These are phyloP conservation scores for Harringtonia aguacate DNA, from an alignment of 2,329 filamentous ascomycete genomes.

Conservation along the genomic window DNA sequence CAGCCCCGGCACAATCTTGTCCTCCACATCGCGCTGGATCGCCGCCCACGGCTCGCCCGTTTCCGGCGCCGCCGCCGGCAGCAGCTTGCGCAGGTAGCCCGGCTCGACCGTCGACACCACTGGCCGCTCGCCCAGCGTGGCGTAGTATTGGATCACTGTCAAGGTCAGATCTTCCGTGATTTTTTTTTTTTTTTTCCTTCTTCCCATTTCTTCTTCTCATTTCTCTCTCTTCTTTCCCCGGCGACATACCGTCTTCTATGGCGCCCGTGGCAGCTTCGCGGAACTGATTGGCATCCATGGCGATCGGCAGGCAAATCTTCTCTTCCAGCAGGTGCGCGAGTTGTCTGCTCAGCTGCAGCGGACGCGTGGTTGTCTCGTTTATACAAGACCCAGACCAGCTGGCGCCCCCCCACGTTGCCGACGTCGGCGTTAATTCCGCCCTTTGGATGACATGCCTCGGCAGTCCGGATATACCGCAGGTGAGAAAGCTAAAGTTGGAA, in stretches of 20 bases:
- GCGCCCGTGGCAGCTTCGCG: slow-evolving; percentile 63
- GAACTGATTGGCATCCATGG: slow-evolving; percentile 74
- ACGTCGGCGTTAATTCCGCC: too few species aligned
- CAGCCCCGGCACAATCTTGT: slow-evolving; percentile 80
- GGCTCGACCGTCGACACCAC: slow-evolving; percentile 73
- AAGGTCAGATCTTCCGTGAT: background rate
- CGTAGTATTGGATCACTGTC: slow-evolving; percentile 80
- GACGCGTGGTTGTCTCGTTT: too few species aligned
- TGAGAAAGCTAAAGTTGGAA: too few species aligned
- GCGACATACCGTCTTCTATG: slow-evolving; percentile 66
- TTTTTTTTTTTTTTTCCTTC: background rate
- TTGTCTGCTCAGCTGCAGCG: too few species aligned
- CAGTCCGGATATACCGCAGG: too few species aligned
- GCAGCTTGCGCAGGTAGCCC: slow-evolving; percentile 72
- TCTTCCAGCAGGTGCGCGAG: too few species aligned
- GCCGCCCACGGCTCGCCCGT: slow-evolving; percentile 62
- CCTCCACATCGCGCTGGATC: slow-evolving; percentile 75
- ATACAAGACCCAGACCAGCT: too few species aligned
- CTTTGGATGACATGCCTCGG: too few species aligned
- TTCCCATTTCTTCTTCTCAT: too few species aligned
- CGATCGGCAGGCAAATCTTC: too few species aligned
- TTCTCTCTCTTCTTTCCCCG: too few species aligned
- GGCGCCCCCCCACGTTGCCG: too few species aligned
- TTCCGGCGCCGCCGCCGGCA: slow-evolving; percentile 56
- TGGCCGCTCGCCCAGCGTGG: slow-evolving; percentile 56